phyloP scores from a whole-genome alignment of 208 protist species.

The Crithidia acanthocephali region DNA sequence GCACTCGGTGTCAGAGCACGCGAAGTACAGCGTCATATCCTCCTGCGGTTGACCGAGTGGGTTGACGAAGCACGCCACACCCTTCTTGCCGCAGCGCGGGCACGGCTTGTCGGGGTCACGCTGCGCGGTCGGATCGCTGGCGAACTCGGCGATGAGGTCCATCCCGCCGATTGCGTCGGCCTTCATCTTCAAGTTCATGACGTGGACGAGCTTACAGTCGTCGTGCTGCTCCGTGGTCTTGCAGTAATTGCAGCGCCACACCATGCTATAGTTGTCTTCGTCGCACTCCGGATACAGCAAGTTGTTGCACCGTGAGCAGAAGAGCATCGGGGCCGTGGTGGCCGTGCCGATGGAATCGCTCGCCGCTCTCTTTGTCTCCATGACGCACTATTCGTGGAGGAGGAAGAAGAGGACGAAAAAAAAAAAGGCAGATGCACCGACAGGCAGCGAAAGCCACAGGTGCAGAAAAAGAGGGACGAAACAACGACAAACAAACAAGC shows the following conservation, averaged over 20 bases:
- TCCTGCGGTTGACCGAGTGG: slow-evolving; percentile 88
- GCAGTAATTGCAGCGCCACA: slow-evolving; percentile 91
- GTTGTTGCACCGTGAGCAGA: slow-evolving; percentile 88
- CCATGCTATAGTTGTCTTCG: slow-evolving; percentile 51
- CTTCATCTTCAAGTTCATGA: slow-evolving; percentile 89
- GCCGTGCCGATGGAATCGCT: slow-evolving; percentile 37
- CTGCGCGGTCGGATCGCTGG: slow-evolving; percentile 89
- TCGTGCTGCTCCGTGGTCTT: slow-evolving; percentile 76
- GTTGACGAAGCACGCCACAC: slow-evolving; percentile 90
- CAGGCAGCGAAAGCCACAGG: too few relatives aligned
- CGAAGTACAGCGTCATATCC: slow-evolving; percentile 92
- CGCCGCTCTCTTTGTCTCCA: slow-evolving; percentile 23
- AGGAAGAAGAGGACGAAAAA: not conserved
- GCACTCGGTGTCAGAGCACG: slow-evolving; percentile 83
- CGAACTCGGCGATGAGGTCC: slow-evolving; percentile 87
- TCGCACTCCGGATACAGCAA: slow-evolving; percentile 88
- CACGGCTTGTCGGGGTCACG: slow-evolving; percentile 82
- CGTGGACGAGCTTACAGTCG: slow-evolving; percentile 87
- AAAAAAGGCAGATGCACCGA: too few relatives aligned
- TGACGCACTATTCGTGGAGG: not conserved
- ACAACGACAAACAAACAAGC: too few relatives aligned
- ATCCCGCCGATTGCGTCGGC: slow-evolving; percentile 72
- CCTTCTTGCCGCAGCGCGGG: slow-evolving; percentile 63
- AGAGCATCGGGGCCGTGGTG: slow-evolving; percentile 86
- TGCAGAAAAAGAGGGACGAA: too few relatives aligned